These are phyloP conservation scores for Fagus sylvatica DNA, from an alignment of 306 rosid genomes.

Conservation along the genomic window DNA sequence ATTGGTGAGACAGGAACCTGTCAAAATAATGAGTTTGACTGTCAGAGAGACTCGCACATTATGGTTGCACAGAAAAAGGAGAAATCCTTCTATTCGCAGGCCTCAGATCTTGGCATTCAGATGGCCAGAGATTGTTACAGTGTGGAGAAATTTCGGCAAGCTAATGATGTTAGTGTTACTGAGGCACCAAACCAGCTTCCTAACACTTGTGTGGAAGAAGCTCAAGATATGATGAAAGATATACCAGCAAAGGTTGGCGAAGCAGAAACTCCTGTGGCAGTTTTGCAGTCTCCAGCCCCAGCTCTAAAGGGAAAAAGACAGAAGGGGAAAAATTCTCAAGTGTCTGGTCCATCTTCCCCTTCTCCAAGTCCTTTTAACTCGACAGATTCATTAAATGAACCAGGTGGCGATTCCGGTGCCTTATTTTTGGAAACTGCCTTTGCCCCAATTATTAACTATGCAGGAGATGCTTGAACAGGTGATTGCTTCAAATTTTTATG, in stretches of 20 bases:
- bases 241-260: conserved; percentile 38
- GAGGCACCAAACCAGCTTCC: conserved; percentile 31
- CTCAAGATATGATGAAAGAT: conserved; percentile 44
- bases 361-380: conserved; percentile 51
- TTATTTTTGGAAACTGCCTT: conserved; percentile 44
- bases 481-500: conserved; percentile 18
- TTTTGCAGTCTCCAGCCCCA: conserved; percentile 49
- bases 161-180: conserved; percentile 31
- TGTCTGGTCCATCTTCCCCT: conserved; percentile 43
- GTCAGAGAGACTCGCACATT: conserved; percentile 33
- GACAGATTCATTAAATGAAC: conserved; percentile 46
- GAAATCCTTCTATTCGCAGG: conserved; percentile 68
- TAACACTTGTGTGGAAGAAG: conserved; percentile 34
- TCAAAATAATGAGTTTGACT: conserved; percentile 34
- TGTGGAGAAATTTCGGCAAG: conserved; percentile 37
- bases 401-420: conserved; percentile 43
- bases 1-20: conserved; percentile 43
- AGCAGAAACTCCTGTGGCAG: conserved; percentile 31
- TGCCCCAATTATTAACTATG: conserved; percentile 54
- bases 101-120: conserved; percentile 63
- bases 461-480: conserved; percentile 69
- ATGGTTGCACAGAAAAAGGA: conserved; percentile 48
- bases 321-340: conserved; percentile 56
- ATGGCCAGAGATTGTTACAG: conserved; percentile 51
- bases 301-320: conserved; percentile 52